phyloP scores from a whole-genome alignment of 2,329 filamentous ascomycete genomes.

The Atkinsonella texensis region DNA sequence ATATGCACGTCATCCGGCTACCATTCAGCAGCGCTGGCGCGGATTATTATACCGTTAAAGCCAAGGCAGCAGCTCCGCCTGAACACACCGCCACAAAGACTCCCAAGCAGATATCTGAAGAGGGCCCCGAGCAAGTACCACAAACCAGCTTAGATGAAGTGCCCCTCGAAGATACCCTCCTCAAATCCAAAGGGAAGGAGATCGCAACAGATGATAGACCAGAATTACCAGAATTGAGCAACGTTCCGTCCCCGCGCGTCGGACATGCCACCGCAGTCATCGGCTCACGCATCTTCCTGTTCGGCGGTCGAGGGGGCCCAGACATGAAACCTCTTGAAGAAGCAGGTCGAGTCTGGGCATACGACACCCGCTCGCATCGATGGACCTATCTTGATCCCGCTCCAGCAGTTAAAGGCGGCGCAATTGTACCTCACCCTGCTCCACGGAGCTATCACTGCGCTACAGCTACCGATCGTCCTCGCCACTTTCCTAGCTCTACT shows the following conservation, averaged over 20 bases:
- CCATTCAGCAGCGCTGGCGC: conserved; percentile 44
- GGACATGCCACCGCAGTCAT: conserved; percentile 62
- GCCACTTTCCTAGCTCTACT: conserved; percentile 29
- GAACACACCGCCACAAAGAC: conserved; percentile 7
- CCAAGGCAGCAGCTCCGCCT: conserved; percentile 26
- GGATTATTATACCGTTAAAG: conserved; percentile 47
- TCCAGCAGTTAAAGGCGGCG: conserved; percentile 28
- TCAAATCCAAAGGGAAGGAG: conserved; percentile 28
- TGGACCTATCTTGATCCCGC: conserved; percentile 56
- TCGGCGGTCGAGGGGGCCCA: conserved; percentile 62
- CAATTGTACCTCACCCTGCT: conserved; percentile 36
- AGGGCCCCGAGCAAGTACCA: conserved; percentile 1
- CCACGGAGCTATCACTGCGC: conserved; percentile 62
- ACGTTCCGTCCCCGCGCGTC: conserved; percentile 55
- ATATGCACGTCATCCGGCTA: conserved; percentile 54
- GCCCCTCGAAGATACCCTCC: conserved; percentile 18
- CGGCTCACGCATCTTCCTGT: conserved; percentile 62
- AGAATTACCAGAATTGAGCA: conserved; percentile 22
- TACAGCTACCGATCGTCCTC: conserved; percentile 44
- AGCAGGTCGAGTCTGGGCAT: conserved; percentile 62
- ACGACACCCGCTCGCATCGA: conserved; percentile 47
- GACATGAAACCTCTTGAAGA: conserved; percentile 65
- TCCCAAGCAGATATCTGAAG: background rate
- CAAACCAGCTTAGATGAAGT: conserved; percentile 31
- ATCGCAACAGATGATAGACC: conserved; percentile 15